A percentile compares a stretch with the other conserved stretches of the same genome.
Evolutionary conservation across 176 grass and related monocot genomes (phyloP).

Genomic region (Zoysia pacifica): DNA sequence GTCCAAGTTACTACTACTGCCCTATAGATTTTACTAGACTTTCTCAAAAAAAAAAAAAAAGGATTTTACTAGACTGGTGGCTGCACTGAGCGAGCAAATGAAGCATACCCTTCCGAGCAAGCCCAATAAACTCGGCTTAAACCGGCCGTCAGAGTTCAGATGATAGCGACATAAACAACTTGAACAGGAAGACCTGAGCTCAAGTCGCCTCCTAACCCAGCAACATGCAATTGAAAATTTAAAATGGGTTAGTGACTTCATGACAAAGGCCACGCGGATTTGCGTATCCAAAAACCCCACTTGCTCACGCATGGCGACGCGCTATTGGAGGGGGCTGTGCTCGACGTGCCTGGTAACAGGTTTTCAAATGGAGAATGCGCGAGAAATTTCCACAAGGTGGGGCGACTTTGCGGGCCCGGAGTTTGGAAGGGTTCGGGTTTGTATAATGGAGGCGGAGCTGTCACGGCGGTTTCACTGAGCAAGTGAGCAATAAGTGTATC

Average conservation of each 20-base stretch:
- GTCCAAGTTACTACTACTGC: background rate
- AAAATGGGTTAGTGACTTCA: background rate
- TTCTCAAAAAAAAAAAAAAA: too few relatives aligned
- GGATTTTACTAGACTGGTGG: too few relatives aligned
- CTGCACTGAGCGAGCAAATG: background rate
- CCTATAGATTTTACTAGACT: background rate
- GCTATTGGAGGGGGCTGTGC: background rate
- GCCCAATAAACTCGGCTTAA: too few relatives aligned
- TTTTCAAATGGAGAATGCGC: background rate
- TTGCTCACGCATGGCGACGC: background rate
- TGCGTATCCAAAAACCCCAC: background rate
- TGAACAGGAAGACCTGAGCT: constrained; percentile 31
- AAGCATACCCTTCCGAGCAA: background rate
- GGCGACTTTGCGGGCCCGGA: constrained; percentile 23
- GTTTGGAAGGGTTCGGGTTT: background rate
- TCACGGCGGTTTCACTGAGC: background rate
- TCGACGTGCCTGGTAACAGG: background rate
- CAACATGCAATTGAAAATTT: background rate
- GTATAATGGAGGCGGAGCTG: background rate
- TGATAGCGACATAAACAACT: constrained; percentile 8
- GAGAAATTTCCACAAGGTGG: background rate
- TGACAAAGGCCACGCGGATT: background rate
- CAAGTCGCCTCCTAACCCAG: background rate
- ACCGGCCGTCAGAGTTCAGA: background rate
- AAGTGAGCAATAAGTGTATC: background rate